phyloP scores from a whole-genome alignment of 768 basidiomycete species.

The Trametes punicea region DNA sequence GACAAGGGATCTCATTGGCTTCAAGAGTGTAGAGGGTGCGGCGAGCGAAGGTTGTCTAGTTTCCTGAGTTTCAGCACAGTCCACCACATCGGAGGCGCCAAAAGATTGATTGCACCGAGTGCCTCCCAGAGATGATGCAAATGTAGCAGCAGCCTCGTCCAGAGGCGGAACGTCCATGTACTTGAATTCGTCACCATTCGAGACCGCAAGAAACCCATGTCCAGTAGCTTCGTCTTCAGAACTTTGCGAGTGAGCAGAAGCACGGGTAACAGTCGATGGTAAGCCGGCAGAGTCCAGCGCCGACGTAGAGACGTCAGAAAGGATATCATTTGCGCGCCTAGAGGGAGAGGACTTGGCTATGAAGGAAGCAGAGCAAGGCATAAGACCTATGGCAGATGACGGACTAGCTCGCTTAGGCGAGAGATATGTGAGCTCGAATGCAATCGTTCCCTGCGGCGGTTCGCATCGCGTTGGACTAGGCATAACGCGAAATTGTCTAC shows the following conservation, averaged over 20 bases:
- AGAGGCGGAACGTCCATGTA: no score
- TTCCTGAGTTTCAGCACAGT: no score
- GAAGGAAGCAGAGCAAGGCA: not conserved
- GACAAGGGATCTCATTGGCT: conserved; percentile 33
- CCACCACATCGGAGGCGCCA: no score
- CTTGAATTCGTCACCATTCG: no score
- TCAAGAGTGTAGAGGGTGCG: conserved; percentile 6
- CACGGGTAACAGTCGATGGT: not conserved
- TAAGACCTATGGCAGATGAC: not conserved
- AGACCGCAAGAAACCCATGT: no score
- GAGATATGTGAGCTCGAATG: not conserved
- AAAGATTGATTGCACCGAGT: no score
- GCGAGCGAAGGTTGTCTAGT: no score
- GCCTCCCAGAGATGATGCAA: no score
- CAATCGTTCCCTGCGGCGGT: not conserved
- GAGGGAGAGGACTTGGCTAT: not conserved
- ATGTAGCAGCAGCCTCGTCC: no score
- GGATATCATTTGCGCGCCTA: not conserved
- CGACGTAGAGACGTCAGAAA: not conserved
- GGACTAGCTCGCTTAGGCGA: not conserved
- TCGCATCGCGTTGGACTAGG: no score
- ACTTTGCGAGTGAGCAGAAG: not conserved
- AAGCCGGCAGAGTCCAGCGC: not conserved
- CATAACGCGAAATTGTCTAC: no score
- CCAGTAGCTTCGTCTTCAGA: no score